Conservation (phyloP, 2,329 filamentous ascomycete genomes). For the Clonostachys byssicola region DNA sequence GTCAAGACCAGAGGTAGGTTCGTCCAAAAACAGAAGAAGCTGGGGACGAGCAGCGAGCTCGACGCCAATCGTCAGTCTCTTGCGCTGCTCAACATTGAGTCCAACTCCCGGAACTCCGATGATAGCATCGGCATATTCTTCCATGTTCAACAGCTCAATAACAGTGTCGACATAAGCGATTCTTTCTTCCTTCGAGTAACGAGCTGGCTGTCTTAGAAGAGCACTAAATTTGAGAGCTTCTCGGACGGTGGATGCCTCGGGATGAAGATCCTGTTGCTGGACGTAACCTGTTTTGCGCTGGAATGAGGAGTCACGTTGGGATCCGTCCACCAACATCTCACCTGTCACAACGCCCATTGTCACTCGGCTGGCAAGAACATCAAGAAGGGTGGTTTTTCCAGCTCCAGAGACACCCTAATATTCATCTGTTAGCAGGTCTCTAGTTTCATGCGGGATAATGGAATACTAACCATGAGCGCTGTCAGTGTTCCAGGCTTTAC, state of each 20-base stretch:
- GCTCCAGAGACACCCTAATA: constrained; percentile 63
- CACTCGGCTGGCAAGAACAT: constrained; percentile 75
- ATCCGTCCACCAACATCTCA: constrained; percentile 63
- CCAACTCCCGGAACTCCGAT: constrained; percentile 55
- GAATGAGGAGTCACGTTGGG: constrained; percentile 69
- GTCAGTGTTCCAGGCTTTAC: constrained; percentile 72
- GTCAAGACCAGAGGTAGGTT: constrained; percentile 55
- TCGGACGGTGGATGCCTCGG: constrained; percentile 75
- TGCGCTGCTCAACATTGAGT: constrained; percentile 55
- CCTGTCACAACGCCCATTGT: constrained; percentile 82
- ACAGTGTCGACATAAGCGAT: constrained; percentile 65
- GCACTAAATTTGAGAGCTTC: constrained; percentile 82
- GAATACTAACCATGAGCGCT: constrained; percentile 52
- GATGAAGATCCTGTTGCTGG: constrained; percentile 83
- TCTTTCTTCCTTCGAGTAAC: constrained; percentile 66
- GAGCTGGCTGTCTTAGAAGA: constrained; percentile 71
- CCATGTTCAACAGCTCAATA: constrained; percentile 58
- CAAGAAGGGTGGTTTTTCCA: constrained; percentile 81
- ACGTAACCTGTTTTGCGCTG: constrained; percentile 86
- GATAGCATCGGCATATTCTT: constrained; percentile 57
- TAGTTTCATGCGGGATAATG: too few species aligned
- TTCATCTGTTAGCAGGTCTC: too few species aligned
- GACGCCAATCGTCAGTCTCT: constrained; percentile 53
- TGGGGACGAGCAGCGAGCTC: constrained; percentile 48
- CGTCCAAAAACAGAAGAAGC: constrained; percentile 54